These are phyloP conservation scores for Kazachstania taianensis DNA, from an alignment of 805 yeast species.

Conservation along the genomic window DNA sequence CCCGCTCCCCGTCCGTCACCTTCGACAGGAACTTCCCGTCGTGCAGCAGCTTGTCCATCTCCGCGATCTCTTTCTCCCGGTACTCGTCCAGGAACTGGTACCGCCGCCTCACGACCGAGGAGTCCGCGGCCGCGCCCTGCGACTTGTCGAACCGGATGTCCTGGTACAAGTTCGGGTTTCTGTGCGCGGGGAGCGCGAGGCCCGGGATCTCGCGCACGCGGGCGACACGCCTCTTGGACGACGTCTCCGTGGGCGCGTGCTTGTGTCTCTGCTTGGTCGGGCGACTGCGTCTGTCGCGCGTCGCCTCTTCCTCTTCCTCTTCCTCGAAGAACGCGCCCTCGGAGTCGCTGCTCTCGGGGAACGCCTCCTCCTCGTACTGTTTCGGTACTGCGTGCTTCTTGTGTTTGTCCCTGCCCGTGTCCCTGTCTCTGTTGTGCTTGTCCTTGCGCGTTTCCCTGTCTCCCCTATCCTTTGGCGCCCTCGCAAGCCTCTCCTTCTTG, in stretches of 20 bases:
- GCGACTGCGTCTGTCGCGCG: background rate
- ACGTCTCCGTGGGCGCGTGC: conserved; percentile 81
- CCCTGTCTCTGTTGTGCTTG: conserved; percentile 12
- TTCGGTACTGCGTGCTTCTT: too few relatives aligned
- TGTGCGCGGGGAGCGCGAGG: conserved; percentile 33
- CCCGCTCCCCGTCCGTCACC: conserved; percentile 36
- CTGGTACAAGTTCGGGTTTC: conserved; percentile 38
- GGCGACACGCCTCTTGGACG: conserved; percentile 63
- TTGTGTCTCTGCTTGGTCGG: conserved; percentile 35
- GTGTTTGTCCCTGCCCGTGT: background rate
- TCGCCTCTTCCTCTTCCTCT: conserved; percentile 14
- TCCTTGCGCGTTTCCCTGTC: conserved; percentile 3
- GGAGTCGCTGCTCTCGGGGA: conserved; percentile 11
- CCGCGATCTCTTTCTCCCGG: conserved; percentile 58
- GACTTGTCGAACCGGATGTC: conserved; percentile 91
- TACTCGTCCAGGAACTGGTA: conserved; percentile 83
- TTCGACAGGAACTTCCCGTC: conserved; percentile 39
- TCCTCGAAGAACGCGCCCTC: conserved; percentile 35
- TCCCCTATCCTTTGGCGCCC: background rate
- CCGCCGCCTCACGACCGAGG: conserved; percentile 54
- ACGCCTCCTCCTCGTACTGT: conserved; percentile 7
- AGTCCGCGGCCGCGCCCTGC: conserved; percentile 74
- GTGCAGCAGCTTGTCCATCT: conserved; percentile 46
- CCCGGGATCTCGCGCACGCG: conserved; percentile 70
- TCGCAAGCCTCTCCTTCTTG: conserved; percentile 2